Base-by-base conservation (phyloP, 2,329 filamentous ascomycete species). In the Botrytis fragariae region DNA sequence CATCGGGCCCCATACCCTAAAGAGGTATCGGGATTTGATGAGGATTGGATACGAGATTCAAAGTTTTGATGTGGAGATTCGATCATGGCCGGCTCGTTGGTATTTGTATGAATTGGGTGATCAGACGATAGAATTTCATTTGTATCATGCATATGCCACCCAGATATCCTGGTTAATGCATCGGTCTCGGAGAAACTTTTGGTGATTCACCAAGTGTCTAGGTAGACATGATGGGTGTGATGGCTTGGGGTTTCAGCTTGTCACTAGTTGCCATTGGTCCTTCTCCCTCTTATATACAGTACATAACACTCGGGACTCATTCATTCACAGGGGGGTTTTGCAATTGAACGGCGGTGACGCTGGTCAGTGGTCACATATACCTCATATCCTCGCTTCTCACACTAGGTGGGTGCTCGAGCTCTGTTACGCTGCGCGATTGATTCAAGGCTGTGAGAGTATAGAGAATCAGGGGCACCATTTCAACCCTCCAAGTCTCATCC, bases 11-110 rank as follows among this genome's bases (percentile, higher is more conserved):
- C 5, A 8, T 32, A 12, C 20, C 65, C 48, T 9, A 68, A 57
- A 57, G 65, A 32, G 22, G 65, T 6, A 68, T 20, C 9, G 18
- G 48, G 48, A 29, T 18, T 4, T 16, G 35, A 32, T 22, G 48
- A 68, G 25, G 8, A 57, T 54, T 68, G 65, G 48, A 68, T 57
- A 42, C 65, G 35, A 68, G 64, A 25, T 29, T 57, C 35, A 42
- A 20, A 32, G 65, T 25, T 42, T 42, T 3, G 25, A 39, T 42
- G 64, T 68, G 64, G 64, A 57, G 64, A 57, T 57, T 68, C 4
- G 9, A 42, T 18, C 45, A 54, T 39, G 45, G 12, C 25, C 48
- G 35, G 22, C 32, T 32, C 35, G 37, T 44, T 63, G 61, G 39
- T 22, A 64, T 44, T 64, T 45, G 63, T 37, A 42, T n/a, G n/a